A percentile compares a stretch with the other conserved stretches of the same genome.
Evolutionary conservation across 306 rosid genomes (phyloP).

Genomic region (Prunus padus): DNA sequence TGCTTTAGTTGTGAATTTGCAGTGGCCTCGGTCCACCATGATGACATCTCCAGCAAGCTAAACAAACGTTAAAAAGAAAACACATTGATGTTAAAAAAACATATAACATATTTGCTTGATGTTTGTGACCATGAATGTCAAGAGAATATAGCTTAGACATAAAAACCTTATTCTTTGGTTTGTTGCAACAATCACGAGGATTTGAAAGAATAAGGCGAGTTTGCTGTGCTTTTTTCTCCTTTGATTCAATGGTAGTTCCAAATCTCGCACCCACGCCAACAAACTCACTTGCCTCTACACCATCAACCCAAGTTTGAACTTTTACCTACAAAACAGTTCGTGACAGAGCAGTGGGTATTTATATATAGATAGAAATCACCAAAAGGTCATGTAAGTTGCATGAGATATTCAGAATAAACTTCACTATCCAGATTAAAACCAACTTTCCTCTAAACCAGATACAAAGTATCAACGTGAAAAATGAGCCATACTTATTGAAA

Average conservation of each 20-base stretch:
- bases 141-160: conserved; percentile 8
- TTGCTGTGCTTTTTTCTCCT: conserved; percentile 82
- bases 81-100: conserved; percentile 1
- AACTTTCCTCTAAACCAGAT: not conserved
- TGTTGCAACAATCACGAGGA: conserved; percentile 76
- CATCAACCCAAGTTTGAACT: conserved; percentile 96
- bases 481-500: not conserved
- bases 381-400: not conserved
- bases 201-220: conserved; percentile 67
- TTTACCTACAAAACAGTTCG: conserved; percentile 55
- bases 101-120: conserved; percentile 4
- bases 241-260: conserved; percentile 79
- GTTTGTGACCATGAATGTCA: conserved; percentile 1
- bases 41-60: conserved; percentile 86
- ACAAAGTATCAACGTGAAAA: not conserved
- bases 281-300: conserved; percentile 64
- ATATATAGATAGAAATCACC: not conserved
- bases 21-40: conserved; percentile 84
- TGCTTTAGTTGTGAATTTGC: conserved; percentile 85
- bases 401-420: not conserved
- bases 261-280: conserved; percentile 97
- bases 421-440: not conserved
- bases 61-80: conserved; percentile 22
- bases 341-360: not conserved
- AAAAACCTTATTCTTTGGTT: conserved; percentile 69